Evolutionary conservation across 805 yeast genomes (phyloP).

Genomic region (Tetrapisispora pingtungensis): DNA sequence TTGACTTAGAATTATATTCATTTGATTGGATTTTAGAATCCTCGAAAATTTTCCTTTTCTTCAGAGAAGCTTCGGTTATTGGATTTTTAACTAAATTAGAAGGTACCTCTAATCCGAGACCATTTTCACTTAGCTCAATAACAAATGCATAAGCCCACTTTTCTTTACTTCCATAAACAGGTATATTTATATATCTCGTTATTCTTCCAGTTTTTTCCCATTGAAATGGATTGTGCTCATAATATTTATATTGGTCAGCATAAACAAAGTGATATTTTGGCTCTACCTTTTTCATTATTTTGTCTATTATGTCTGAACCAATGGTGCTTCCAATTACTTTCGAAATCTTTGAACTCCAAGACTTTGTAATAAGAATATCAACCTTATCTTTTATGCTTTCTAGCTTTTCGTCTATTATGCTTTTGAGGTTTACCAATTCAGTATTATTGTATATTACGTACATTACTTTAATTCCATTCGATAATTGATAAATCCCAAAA

Average conservation of each 20-base stretch:
- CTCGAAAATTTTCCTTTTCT: constrained; percentile 6
- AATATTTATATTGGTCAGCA: constrained; percentile 34
- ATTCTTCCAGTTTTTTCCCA: constrained; percentile 39
- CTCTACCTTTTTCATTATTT: constrained; percentile 32
- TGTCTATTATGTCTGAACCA: constrained; percentile 40
- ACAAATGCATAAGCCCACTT: constrained; percentile 75
- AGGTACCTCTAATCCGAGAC: constrained; percentile 13
- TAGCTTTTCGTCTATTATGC: constrained; percentile 16
- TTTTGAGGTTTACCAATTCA: constrained; percentile 14
- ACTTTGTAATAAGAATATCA: constrained; percentile 49
- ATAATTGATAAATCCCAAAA: constrained; percentile 32
- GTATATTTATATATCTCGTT: constrained; percentile 60
- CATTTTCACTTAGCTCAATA: constrained; percentile 27
- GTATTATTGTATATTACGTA: constrained; percentile 31
- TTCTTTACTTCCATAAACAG: constrained; percentile 41
- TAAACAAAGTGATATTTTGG: constrained; percentile 63
- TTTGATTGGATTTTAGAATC: no score
- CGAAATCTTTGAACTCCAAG: constrained; percentile 52
- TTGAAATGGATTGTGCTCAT: constrained; percentile 47
- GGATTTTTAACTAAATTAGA: constrained; percentile 28
- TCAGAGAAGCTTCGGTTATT: constrained; percentile 6
- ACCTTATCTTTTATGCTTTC: constrained; percentile 11
- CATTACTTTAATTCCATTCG: constrained; percentile 40
- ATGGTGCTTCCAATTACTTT: constrained; percentile 35
- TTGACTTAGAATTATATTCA: no score